These are phyloP conservation scores for Stevia rebaudiana DNA, from an alignment of 140 eudicot genomes.

Conservation along the genomic window DNA sequence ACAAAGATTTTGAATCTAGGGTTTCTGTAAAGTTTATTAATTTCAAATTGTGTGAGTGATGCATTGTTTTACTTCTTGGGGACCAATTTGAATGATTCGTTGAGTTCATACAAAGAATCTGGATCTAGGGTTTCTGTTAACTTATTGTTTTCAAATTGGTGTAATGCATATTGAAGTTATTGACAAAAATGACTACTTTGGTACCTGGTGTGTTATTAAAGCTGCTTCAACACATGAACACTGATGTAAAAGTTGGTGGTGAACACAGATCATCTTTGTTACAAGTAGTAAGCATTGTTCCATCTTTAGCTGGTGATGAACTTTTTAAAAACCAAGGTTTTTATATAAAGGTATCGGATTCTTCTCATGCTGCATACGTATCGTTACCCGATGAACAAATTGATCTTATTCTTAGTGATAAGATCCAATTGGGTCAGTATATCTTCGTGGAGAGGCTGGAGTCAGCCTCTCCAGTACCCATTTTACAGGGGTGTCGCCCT, in stretches of 20 bases:
- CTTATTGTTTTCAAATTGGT: neutral
- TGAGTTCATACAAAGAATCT: conserved; percentile 11
- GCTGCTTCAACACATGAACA: conserved; percentile 83
- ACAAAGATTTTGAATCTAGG: too few relatives aligned
- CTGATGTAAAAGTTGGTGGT: conserved; percentile 77
- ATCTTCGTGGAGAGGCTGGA: conserved; percentile 68
- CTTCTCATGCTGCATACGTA: conserved; percentile 90
- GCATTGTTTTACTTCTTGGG: neutral
- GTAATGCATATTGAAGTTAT: conserved; percentile 51
- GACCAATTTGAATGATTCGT: conserved; percentile 8
- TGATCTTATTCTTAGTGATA: conserved; percentile 78
- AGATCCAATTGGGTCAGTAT: conserved; percentile 82
- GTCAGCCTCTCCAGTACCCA: conserved; percentile 72
- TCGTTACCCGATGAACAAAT: conserved; percentile 69
- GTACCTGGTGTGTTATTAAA: conserved; percentile 76
- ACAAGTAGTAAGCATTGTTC: conserved; percentile 85
- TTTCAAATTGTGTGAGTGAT: too few relatives aligned
- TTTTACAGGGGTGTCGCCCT: conserved; percentile 73
- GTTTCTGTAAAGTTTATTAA: too few relatives aligned
- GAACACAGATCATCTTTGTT: conserved; percentile 67
- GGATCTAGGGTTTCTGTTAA: conserved; percentile 19
- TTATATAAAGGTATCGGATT: conserved; percentile 84
- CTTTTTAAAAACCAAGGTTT: conserved; percentile 74
- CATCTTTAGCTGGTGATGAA: conserved; percentile 69
- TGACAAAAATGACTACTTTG: conserved; percentile 51